These are phyloP conservation scores for Nitzschia sp. DNA, from an alignment of 108 stramenopile genomes.

Conservation along the genomic window DNA sequence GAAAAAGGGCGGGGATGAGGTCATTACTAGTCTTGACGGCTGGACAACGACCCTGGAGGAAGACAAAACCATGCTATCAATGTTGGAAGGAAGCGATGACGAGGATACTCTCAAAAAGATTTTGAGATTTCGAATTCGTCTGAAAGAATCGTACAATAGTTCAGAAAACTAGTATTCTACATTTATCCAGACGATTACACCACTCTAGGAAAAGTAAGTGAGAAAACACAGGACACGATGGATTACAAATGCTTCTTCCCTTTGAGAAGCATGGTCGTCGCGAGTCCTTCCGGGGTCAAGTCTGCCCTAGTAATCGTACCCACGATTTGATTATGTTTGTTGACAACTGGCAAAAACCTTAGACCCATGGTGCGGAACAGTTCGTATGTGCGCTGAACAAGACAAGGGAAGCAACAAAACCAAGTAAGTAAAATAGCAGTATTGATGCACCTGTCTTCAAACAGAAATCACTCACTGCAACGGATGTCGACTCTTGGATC, in stretches of 20 bases:
- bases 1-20: conserved; percentile 66
- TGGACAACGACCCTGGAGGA: conserved; percentile 80
- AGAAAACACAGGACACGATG: not conserved
- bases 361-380: conserved; percentile 78
- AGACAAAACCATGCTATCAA: conserved; percentile 51
- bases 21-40: conserved; percentile 42
- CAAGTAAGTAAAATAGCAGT: not conserved
- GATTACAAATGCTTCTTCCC: conserved; percentile 35
- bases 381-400: conserved; percentile 60
- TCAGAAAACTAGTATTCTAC: not conserved
- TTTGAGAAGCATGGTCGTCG: conserved; percentile 33
- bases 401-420: conserved; percentile 5
- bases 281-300: conserved; percentile 44
- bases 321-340: conserved; percentile 59
- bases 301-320: conserved; percentile 57
- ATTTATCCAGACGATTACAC: too few relatives aligned
- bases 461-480: conserved; percentile 36
- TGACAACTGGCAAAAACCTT: conserved; percentile 73
- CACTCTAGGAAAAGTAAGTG: not conserved
- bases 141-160: conserved; percentile 43
- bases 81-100: conserved; percentile 19
- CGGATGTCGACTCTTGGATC: conserved; percentile 54
- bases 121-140: conserved; percentile 39
- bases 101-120: conserved; percentile 29
- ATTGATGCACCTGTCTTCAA: too few relatives aligned